Evolutionary conservation across 495 filamentous ascomycete genomes (phyloP), one percentile per base, ranked within the genome.

Genomic region (Neurospora sp.): DNA sequence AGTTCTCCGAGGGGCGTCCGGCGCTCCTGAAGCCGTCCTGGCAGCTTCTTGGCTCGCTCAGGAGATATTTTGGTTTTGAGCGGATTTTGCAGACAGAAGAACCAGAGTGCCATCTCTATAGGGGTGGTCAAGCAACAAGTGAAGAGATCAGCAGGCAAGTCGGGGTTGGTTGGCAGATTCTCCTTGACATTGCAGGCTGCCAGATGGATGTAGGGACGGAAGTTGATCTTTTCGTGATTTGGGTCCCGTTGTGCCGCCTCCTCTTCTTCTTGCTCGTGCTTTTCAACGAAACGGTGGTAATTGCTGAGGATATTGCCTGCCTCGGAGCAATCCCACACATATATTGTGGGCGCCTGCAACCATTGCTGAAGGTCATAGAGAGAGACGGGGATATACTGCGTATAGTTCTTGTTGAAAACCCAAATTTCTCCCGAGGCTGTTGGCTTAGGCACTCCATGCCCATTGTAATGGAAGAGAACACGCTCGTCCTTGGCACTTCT

Each of bases 321-420:
- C 82, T 97, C 93, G 39, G 95, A 97, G 76, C 95, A 97, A 80
- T 99, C 96, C 86, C 95, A 99, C 46, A 99, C 96, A 78, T 95
- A 98, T 40, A 99, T 89, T 72, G 94, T 97, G 4, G 96, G 96
- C 0, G 94, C 95, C 54, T 94, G 95, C 5, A 99, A 89, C 96
- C 96, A 99, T 31, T 90, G 90, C 80, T 98, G 96, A 31, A 99
- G 87, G 76, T 99, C 96, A 79, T 97, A 98, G 10, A 99, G 83
- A 2, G 95, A 97, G 69, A 99, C 92, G 0, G 96, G 96, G 39
- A 99, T 99, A 77, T 99, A 99, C 81, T 99, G 96, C 0, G 96
- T 99, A 79, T 97, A 99, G 76, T 93, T 97, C 75, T 93, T 95
- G 83, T 99, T 99, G 83, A 99, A 99, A 3, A 98, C 96, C 96